Percentiles rank a stretch among this genome's conserved stretches.
Conservation (phyloP, 1,284 basidiomycete genomes). For the Fistulina hepatica region DNA sequence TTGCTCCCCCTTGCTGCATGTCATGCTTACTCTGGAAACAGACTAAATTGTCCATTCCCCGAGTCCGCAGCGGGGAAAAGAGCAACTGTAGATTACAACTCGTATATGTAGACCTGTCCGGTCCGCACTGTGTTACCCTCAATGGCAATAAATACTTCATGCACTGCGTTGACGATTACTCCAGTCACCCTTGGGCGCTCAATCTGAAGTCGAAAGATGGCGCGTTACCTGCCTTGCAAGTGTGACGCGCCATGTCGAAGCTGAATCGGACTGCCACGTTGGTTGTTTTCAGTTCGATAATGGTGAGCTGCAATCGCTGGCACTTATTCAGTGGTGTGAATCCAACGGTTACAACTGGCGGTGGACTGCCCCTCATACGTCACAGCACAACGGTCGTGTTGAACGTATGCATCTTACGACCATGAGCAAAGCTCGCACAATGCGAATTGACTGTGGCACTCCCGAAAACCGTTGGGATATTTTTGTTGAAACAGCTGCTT, state of each 20-base stretch:
- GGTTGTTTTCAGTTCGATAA: no score
- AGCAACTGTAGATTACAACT: no score
- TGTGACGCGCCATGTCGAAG: no score
- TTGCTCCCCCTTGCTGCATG: background rate
- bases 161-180: no score
- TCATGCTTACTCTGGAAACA: background rate
- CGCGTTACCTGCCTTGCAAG: background rate
- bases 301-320: background rate
- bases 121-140: background rate
- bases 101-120: background rate
- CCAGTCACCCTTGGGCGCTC: background rate
- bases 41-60: background rate
- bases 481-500: constrained; percentile 19
- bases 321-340: background rate
- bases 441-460: constrained; percentile 14
- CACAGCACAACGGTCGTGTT: constrained; percentile 20
- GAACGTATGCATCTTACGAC: constrained; percentile 23
- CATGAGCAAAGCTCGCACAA: constrained; percentile 16
- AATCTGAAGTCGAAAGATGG: background rate
- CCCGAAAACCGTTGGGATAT: constrained; percentile 21
- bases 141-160: no score
- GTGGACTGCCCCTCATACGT: constrained; percentile 6
- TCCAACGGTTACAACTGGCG: background rate
- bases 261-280: background rate
- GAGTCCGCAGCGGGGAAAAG: background rate